These are phyloP conservation scores for Aureobasidium mangrovei DNA, from an alignment of 2,329 filamentous ascomycete species.

Conservation along the genomic window DNA sequence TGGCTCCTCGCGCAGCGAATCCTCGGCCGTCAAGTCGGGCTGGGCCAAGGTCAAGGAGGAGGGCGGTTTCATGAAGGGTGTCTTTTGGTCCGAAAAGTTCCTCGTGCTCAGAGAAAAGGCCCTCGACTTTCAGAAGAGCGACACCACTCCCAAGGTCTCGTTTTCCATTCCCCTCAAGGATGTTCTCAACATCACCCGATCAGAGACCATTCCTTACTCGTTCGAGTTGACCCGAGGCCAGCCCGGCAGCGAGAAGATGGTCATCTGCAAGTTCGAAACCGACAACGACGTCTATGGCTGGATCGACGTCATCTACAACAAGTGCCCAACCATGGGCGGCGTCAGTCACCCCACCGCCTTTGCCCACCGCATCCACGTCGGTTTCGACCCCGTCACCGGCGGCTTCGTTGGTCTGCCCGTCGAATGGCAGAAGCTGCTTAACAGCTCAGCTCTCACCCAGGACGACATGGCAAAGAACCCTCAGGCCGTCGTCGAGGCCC, in stretches of 20 bases:
- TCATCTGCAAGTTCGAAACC: slow-evolving; percentile 87
- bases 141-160: slow-evolving; percentile 71
- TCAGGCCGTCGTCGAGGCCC: slow-evolving; percentile 56
- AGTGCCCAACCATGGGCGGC: slow-evolving; percentile 93
- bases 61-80: slow-evolving; percentile 68
- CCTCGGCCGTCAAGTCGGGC: slow-evolving; percentile 49
- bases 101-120: slow-evolving; percentile 86
- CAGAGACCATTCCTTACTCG: slow-evolving; percentile 82
- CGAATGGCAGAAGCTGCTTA: slow-evolving; percentile 95
- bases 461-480: slow-evolving; percentile 98
- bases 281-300: slow-evolving; percentile 98
- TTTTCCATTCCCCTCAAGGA: slow-evolving; percentile 78
- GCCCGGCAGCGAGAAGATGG: slow-evolving; percentile 62
- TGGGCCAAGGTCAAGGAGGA: slow-evolving; percentile 87
- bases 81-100: slow-evolving; percentile 84
- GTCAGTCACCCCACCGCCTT: slow-evolving; percentile 99
- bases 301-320: slow-evolving; percentile 96
- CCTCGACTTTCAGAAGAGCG: slow-evolving; percentile 88
- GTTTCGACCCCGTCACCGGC: slow-evolving; percentile 90
- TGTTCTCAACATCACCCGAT: slow-evolving; percentile 80
- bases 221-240: slow-evolving; percentile 81
- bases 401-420: slow-evolving; percentile 90
- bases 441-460: slow-evolving; percentile 93
- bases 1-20: slow-evolving; percentile 27
- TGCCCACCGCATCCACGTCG: slow-evolving; percentile 91